These are phyloP conservation scores for Skeletonema potamos DNA, from an alignment of 108 stramenopile genomes.

Conservation along the genomic window DNA sequence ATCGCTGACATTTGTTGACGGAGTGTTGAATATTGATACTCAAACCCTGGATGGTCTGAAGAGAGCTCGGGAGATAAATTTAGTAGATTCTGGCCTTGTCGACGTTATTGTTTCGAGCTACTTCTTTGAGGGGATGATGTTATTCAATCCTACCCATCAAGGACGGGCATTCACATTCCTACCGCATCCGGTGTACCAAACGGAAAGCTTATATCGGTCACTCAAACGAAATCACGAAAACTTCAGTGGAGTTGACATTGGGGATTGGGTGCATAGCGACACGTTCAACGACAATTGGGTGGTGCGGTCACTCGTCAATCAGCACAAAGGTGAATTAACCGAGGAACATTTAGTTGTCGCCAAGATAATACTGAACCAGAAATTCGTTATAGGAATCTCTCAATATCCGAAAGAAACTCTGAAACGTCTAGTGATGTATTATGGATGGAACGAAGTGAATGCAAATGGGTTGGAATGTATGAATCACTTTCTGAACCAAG, in stretches of 20 bases:
- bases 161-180: slow-evolving; percentile 16
- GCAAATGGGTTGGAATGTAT: slow-evolving; percentile 1
- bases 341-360: slow-evolving; percentile 38
- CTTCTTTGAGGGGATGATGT: slow-evolving; percentile 16
- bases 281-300: slow-evolving; percentile 41
- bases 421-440: slow-evolving; percentile 31
- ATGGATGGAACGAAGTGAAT: slow-evolving; percentile 21
- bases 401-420: slow-evolving; percentile 26
- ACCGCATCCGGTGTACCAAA: slow-evolving; percentile 11
- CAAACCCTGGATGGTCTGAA: slow-evolving; percentile 14
- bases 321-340: slow-evolving; percentile 26
- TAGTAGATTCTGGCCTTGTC: slow-evolving; percentile 19
- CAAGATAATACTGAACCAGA: slow-evolving; percentile 28
- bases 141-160: slow-evolving; percentile 16
- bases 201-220: neutral
- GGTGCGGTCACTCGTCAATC: slow-evolving; percentile 31
- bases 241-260: neutral
- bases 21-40: slow-evolving; percentile 23
- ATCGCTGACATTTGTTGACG: slow-evolving; percentile 10
- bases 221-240: neutral
- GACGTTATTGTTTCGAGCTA: slow-evolving; percentile 23
- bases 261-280: slow-evolving; percentile 2
- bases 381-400: slow-evolving; percentile 35
- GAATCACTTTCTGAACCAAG: neutral
- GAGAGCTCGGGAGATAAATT: slow-evolving; percentile 1